These are phyloP conservation scores for Trichoderma breve DNA, from an alignment of 2,329 filamentous ascomycete species.

Conservation along the genomic window DNA sequence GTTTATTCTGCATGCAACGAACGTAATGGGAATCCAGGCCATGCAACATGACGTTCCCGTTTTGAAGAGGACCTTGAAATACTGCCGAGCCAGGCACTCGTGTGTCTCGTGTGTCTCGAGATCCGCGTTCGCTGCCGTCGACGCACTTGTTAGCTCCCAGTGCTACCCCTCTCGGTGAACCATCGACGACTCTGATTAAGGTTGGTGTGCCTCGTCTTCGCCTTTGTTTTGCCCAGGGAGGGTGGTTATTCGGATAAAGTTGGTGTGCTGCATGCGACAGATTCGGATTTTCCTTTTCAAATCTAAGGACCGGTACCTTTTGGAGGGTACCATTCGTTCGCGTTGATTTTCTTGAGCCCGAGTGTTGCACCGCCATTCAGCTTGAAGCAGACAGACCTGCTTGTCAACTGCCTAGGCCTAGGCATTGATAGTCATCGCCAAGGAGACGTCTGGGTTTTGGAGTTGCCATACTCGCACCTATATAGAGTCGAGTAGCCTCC, in stretches of 20 bases:
- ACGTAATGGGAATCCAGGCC: neutral
- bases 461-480: conserved; percentile 9
- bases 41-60: conserved; percentile 1
- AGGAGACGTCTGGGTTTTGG: neutral
- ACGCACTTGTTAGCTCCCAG: conserved; percentile 12
- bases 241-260: conserved; percentile 6
- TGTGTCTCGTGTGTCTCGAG: neutral
- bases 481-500: conserved; percentile 7
- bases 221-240: neutral
- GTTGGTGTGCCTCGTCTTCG: conserved; percentile 14
- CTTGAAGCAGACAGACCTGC: neutral
- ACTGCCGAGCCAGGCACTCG: conserved; percentile 3
- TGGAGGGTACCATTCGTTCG: conserved; percentile 11
- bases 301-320: conserved; percentile 10
- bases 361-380: conserved; percentile 7
- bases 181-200: neutral
- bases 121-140: conserved; percentile 5
- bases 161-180: conserved; percentile 14
- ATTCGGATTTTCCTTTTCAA: neutral
- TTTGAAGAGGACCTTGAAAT: neutral
- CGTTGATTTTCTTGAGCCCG: conserved; percentile 11
- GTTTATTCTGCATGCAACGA: neutral
- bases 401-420: neutral
- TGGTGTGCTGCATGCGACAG: conserved; percentile 19
- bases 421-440: conserved; percentile 1